Evolutionary conservation across 257 asterid species (phyloP), one percentile per base, ranked within the genome.

Genomic region (Lantana camara): DNA sequence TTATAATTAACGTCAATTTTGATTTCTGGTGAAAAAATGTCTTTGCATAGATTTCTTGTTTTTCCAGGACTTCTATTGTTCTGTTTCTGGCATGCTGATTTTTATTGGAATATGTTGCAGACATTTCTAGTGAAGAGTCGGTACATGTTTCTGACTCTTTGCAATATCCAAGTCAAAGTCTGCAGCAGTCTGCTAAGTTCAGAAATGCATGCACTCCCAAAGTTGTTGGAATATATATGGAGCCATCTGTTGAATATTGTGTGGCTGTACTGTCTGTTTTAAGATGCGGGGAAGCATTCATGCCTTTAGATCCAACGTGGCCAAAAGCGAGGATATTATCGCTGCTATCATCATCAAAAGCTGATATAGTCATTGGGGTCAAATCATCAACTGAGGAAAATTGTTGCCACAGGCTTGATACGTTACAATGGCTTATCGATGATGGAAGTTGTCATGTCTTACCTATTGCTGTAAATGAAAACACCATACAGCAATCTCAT

Each of bases 241-340:
- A 82, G 74, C 98, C 97, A 19, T 93, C 97, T 22, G 85, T 84
- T 21, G 97, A 84, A 65, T 93, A 93, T 77, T 81, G 87, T 69
- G 85, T 87, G 65, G 79, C 96, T 2, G 85, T 87, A 64, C 85
- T 93, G 17, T 84, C 98, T 55, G 79, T 87, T 77, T 64, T 93
- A 64, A 90, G 96, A 82, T 87, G 94, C 40, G 98, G 97, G 52
- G 95, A 82, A 77, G 94, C 96, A 41, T 90, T 93, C 80, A 68
- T 93, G 87, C 97, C 98, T 15, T 66, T 93, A 70, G 98, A 93
- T 60, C 88, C 97, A 42, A 74, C 96, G 16, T 93, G 96, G 97
- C 96, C 97, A n/a, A 75, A 66, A 21, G 79, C 85, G 60, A 90
- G 90, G 86, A 66, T 83, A 71, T 68, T 77, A 59, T 82, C 88